A percentile compares a stretch with the other conserved stretches of the same genome.
phyloP scores from a whole-genome alignment of 805 yeast species.

The Yarrowia sp. region DNA sequence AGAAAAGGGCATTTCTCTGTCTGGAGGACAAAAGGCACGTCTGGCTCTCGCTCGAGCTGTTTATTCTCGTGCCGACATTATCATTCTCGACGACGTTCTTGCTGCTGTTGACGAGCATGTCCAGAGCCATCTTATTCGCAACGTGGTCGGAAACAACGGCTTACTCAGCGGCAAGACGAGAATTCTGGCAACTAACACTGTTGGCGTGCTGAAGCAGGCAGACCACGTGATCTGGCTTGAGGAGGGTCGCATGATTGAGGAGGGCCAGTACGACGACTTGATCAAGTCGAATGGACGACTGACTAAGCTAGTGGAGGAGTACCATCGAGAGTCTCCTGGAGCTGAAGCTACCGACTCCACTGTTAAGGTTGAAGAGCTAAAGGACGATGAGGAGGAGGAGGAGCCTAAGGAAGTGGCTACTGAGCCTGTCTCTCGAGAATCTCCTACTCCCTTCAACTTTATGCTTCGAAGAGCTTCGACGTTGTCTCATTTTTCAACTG shows the following conservation, averaged over 20 bases:
- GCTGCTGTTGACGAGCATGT: constrained; percentile 89
- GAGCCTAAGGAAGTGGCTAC: neutral
- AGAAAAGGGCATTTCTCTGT: constrained; percentile 81
- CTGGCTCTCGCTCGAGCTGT: constrained; percentile 80
- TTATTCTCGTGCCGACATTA: constrained; percentile 61
- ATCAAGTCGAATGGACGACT: constrained; percentile 8
- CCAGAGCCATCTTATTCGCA: constrained; percentile 68
- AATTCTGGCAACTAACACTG: constrained; percentile 79
- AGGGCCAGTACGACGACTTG: constrained; percentile 62
- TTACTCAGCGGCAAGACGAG: constrained; percentile 59
- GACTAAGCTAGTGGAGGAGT: neutral
- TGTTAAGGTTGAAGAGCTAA: neutral
- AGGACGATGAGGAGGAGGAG: neutral
- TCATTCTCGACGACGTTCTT: constrained; percentile 75
- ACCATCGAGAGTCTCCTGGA: neutral
- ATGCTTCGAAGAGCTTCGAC: constrained; percentile 55
- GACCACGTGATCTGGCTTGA: constrained; percentile 63
- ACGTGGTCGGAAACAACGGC: constrained; percentile 63
- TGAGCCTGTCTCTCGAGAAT: neutral
- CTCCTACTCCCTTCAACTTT: constrained; percentile 25
- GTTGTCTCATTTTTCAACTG: constrained; percentile 25
- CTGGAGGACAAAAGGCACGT: constrained; percentile 91
- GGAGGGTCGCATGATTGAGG: constrained; percentile 57
- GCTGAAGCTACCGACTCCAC: neutral
- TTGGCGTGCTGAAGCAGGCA: constrained; percentile 66